phyloP scores from a whole-genome alignment of 2,329 filamentous ascomycete species.

The Leptographium galeiforme region DNA sequence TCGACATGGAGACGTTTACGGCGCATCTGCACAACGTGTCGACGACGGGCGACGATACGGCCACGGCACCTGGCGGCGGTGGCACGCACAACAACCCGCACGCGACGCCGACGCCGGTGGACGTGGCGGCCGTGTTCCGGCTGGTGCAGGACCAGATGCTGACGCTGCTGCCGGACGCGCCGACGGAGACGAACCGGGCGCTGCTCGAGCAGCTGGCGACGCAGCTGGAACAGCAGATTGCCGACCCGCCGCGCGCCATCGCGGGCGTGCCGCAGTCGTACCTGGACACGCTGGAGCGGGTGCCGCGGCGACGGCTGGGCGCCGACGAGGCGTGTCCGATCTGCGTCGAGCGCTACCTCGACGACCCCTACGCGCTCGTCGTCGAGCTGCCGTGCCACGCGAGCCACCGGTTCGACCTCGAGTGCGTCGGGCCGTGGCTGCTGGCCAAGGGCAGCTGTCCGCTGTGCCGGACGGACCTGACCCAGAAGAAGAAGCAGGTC shows the following conservation, averaged over 20 bases:
- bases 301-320: conserved; percentile 35
- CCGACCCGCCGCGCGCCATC: conserved; percentile 36
- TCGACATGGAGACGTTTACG: conserved; percentile 52
- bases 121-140: conserved; percentile 42
- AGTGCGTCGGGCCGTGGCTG: conserved; percentile 55
- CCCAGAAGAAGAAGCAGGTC: conserved; percentile 35
- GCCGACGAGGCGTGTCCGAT: conserved; percentile 45
- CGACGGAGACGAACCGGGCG: conserved; percentile 30
- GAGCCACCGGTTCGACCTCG: conserved; percentile 48
- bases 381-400: conserved; percentile 50
- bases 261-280: conserved; percentile 45
- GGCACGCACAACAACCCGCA: conserved; percentile 33
- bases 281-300: conserved; percentile 45
- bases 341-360: conserved; percentile 47
- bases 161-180: conserved; percentile 34
- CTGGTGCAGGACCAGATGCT: conserved; percentile 46
- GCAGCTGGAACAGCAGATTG: conserved; percentile 35
- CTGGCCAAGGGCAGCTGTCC: conserved; percentile 51
- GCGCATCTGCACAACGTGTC: conserved; percentile 42
- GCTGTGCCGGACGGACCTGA: conserved; percentile 47
- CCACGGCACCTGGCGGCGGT: not conserved
- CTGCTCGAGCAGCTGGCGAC: conserved; percentile 37
- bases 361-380: conserved; percentile 49
- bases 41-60: conserved; percentile 16
- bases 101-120: conserved; percentile 46